Percentiles rank a stretch among this genome's conserved stretches.
phyloP scores from a whole-genome alignment of 495 filamentous ascomycete genomes.

The Tuber umbilicatum region DNA sequence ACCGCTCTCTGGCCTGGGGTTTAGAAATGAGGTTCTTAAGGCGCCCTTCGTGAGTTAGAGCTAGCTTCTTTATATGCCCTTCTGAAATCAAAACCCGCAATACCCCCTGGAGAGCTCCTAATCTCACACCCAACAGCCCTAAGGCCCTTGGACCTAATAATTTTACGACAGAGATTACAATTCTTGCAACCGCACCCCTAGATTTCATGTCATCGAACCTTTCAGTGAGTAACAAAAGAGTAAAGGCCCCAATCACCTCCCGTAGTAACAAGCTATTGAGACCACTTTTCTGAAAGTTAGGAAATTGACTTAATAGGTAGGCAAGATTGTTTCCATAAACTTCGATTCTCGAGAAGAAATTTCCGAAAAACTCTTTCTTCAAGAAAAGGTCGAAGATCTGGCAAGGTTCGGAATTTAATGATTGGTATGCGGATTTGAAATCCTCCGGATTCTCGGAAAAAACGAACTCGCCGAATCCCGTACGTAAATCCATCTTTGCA shows the following conservation, averaged over 20 bases:
- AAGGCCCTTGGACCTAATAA: slow-evolving; percentile 1
- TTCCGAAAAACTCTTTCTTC: neutral
- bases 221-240: slow-evolving; percentile 14
- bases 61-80: neutral
- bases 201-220: neutral
- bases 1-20: neutral
- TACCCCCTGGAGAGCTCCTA: slow-evolving; percentile 12
- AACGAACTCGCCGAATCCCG: slow-evolving; percentile 12
- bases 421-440: slow-evolving; percentile 7
- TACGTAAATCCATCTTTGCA: neutral
- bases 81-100: slow-evolving; percentile 9
- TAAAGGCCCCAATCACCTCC: slow-evolving; percentile 7
- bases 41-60: neutral
- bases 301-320: neutral
- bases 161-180: slow-evolving; percentile 1
- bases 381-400: slow-evolving; percentile 13
- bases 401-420: slow-evolving; percentile 3
- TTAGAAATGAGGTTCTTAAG: neutral
- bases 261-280: neutral
- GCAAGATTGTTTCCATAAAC: slow-evolving; percentile 11
- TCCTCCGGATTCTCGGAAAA: neutral
- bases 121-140: neutral
- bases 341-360: slow-evolving; percentile 12
- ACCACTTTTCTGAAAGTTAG: neutral
- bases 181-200: neutral